phyloP scores from a whole-genome alignment of 1,139 yeast species.

The Blastobotrys raffinosifermentans region DNA sequence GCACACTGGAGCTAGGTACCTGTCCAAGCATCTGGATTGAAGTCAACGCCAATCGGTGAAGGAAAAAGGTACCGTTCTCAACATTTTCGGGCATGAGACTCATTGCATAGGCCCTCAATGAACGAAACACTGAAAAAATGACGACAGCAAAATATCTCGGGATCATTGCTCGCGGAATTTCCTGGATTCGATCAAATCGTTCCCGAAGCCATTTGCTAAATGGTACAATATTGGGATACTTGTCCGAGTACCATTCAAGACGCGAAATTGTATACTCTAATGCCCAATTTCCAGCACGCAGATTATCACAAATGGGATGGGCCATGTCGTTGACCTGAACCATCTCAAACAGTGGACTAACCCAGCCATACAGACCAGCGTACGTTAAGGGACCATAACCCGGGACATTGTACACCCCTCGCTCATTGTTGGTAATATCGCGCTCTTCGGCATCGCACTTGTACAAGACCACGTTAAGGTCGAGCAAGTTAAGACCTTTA shows the following conservation, averaged over 20 bases:
- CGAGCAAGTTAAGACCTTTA: constrained; percentile 51
- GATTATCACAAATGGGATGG: constrained; percentile 73
- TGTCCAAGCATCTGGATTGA: constrained; percentile 83
- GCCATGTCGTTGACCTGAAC: constrained; percentile 71
- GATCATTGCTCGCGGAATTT: constrained; percentile 69
- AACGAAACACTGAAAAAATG: constrained; percentile 75
- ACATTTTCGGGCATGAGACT: constrained; percentile 49
- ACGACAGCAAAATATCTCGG: constrained; percentile 85
- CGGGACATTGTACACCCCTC: constrained; percentile 73
- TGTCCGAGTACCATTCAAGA: constrained; percentile 47
- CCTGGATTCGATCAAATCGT: constrained; percentile 59
- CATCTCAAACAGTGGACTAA: constrained; percentile 56
- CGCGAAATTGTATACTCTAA: constrained; percentile 67
- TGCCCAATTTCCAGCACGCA: constrained; percentile 87
- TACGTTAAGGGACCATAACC: constrained; percentile 66
- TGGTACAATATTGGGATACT: constrained; percentile 42
- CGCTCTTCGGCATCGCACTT: constrained; percentile 84
- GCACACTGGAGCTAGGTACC: constrained; percentile 69
- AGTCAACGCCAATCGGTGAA: constrained; percentile 72
- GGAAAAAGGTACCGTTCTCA: constrained; percentile 60
- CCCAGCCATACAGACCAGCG: constrained; percentile 95
- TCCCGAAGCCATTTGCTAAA: constrained; percentile 65
- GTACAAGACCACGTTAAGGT: constrained; percentile 69
- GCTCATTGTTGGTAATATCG: constrained; percentile 65
- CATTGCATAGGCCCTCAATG: constrained; percentile 65